Conservation (phyloP, 1,139 yeast species). For the Geotrichum candidum region DNA sequence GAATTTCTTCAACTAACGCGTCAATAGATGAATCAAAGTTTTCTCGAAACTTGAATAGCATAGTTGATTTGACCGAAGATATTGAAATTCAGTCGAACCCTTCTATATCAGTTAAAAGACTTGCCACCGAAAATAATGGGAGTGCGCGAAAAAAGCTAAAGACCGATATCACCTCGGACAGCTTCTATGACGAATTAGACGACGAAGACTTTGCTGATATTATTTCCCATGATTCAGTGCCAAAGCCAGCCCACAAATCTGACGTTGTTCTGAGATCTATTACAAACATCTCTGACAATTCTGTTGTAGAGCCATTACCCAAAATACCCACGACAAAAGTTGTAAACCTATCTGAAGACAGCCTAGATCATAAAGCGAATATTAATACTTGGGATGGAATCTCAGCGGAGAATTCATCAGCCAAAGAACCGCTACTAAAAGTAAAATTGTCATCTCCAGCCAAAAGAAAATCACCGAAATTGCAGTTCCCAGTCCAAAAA, state of each 20-base stretch:
- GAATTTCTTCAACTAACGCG: neutral
- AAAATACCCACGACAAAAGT: neutral
- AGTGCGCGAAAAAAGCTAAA: neutral
- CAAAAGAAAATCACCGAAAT: neutral
- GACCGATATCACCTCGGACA: neutral
- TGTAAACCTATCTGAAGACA: constrained; percentile 1
- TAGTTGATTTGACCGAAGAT: constrained; percentile 14
- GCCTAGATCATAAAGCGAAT: neutral
- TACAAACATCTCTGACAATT: constrained; percentile 3
- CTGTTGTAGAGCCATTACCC: neutral
- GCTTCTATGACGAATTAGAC: constrained; percentile 1
- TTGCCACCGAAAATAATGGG: neutral
- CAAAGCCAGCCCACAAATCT: neutral
- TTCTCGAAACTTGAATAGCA: neutral
- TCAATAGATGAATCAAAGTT: neutral
- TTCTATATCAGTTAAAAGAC: neutral
- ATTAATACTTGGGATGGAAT: neutral
- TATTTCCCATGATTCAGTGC: neutral
- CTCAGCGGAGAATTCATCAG: no score
- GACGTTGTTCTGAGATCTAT: constrained; percentile 6
- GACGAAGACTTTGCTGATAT: neutral
- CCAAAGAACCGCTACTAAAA: neutral
- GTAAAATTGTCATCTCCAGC: neutral
- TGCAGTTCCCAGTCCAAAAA: neutral
- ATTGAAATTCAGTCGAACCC: neutral